Conservation (phyloP, 805 yeast species). For the Candida berthetii region DNA sequence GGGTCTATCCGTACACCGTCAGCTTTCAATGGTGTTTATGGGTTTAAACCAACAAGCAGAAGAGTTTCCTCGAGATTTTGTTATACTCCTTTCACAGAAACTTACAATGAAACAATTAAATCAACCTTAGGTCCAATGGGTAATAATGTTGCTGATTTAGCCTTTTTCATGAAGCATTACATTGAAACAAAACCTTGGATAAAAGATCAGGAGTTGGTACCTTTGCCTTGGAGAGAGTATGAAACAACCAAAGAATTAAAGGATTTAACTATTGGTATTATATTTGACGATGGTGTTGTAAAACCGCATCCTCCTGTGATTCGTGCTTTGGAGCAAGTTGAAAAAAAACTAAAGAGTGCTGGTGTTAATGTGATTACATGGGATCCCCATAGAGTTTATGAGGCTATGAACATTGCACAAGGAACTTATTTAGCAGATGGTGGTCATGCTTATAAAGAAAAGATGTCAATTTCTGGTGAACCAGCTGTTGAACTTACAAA, state of each 20-base stretch:
- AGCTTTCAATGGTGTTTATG: conserved; percentile 54
- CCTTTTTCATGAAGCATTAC: conserved; percentile 57
- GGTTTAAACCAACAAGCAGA: conserved; percentile 57
- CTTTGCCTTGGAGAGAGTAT: conserved; percentile 33
- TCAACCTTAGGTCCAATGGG: conserved; percentile 69
- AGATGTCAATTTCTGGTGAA: conserved; percentile 59
- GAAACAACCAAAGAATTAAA: conserved; percentile 26
- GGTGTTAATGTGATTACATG: conserved; percentile 53
- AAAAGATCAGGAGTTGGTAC: conserved; percentile 27
- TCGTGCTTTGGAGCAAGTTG: conserved; percentile 49
- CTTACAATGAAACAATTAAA: conserved; percentile 45
- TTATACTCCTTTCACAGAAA: conserved; percentile 7
- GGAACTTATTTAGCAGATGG: conserved; percentile 62
- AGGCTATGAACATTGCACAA: conserved; percentile 54
- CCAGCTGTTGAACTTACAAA: conserved; percentile 59
- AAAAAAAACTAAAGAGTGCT: conserved; percentile 46
- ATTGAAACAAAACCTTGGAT: conserved; percentile 49
- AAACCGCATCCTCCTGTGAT: conserved; percentile 61
- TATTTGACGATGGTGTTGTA: conserved; percentile 64
- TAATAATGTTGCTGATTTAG: conserved; percentile 58
- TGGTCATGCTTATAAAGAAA: conserved; percentile 45
- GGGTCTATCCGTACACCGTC: conserved; percentile 70
- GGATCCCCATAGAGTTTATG: conserved; percentile 50
- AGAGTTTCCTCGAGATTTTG: conserved; percentile 35
- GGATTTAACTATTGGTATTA: conserved; percentile 52